phyloP scores from a whole-genome alignment of 768 basidiomycete genomes.

The Rickenella mellea region DNA sequence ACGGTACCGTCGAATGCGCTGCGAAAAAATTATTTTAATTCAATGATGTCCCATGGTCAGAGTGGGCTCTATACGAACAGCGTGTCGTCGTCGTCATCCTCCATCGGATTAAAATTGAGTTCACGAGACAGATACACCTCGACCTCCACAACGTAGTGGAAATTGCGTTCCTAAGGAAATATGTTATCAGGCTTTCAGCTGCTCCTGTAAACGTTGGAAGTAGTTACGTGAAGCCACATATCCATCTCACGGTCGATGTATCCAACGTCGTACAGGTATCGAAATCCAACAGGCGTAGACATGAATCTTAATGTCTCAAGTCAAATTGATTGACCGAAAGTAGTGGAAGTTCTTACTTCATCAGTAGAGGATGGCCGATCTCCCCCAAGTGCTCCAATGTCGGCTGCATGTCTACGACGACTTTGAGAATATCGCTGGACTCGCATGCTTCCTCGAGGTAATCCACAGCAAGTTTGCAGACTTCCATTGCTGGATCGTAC shows the following conservation, averaged over 20 bases:
- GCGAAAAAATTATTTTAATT: conserved; percentile 3
- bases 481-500: conserved; percentile 86
- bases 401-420: conserved; percentile 91
- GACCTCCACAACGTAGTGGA: conserved; percentile 87
- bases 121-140: conserved; percentile 85
- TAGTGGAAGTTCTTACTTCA: conserved; percentile 49
- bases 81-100: conserved; percentile 60
- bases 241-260: conserved; percentile 96
- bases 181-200: conserved; percentile 5
- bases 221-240: conserved; percentile 84
- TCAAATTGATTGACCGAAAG: background rate
- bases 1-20: conserved; percentile 81
- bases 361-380: conserved; percentile 76
- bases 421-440: conserved; percentile 69
- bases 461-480: conserved; percentile 83
- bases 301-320: conserved; percentile 61
- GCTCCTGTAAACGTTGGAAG: background rate
- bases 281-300: conserved; percentile 87
- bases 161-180: conserved; percentile 73
- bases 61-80: background rate
- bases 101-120: conserved; percentile 42
- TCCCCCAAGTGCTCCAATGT: conserved; percentile 93
- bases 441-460: conserved; percentile 89
- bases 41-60: background rate
- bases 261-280: conserved; percentile 81